Evolutionary conservation across 2,329 filamentous ascomycete species (phyloP).

Genomic region (Monilinia polystroma): DNA sequence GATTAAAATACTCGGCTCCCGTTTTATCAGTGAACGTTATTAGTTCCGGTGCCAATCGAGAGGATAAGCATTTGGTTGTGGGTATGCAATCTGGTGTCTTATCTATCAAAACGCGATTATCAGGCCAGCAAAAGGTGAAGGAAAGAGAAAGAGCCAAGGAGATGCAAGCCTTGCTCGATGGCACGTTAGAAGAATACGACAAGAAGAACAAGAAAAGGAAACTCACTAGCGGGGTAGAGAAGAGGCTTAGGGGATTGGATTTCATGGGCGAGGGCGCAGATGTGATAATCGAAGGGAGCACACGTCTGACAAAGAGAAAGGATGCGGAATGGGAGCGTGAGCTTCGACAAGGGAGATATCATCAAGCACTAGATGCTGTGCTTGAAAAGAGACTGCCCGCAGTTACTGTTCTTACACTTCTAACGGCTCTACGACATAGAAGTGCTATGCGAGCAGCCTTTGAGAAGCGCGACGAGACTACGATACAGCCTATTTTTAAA

Average conservation of each 20-base stretch:
- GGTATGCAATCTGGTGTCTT: slow-evolving; percentile 94
- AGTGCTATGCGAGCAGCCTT: slow-evolving; percentile 80
- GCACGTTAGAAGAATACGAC: slow-evolving; percentile 76
- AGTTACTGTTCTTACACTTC: slow-evolving; percentile 68
- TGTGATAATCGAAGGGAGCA: slow-evolving; percentile 80
- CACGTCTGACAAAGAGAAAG: slow-evolving; percentile 47
- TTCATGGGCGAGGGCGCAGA: slow-evolving; percentile 82
- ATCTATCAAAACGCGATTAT: slow-evolving; percentile 84
- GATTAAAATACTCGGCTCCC: slow-evolving; percentile 88
- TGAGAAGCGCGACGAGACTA: slow-evolving; percentile 74
- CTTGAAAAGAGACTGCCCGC: slow-evolving; percentile 60
- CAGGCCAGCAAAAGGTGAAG: slow-evolving; percentile 74
- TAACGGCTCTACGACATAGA: slow-evolving; percentile 83
- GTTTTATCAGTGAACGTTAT: slow-evolving; percentile 83
- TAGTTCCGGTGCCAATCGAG: slow-evolving; percentile 61
- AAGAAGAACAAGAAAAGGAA: slow-evolving; percentile 68
- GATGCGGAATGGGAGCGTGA: slow-evolving; percentile 77
- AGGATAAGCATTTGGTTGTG: slow-evolving; percentile 91
- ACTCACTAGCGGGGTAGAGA: slow-evolving; percentile 56
- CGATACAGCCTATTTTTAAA: slow-evolving; percentile 76
- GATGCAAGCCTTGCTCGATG: slow-evolving; percentile 78
- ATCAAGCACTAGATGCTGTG: slow-evolving; percentile 74
- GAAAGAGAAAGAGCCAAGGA: slow-evolving; percentile 77
- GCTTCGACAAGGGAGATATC: slow-evolving; percentile 75
- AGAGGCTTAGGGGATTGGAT: slow-evolving; percentile 67